Evolutionary conservation across 371 early-diverging fungal species (phyloP).

Genomic region (Circinella umbellata): DNA sequence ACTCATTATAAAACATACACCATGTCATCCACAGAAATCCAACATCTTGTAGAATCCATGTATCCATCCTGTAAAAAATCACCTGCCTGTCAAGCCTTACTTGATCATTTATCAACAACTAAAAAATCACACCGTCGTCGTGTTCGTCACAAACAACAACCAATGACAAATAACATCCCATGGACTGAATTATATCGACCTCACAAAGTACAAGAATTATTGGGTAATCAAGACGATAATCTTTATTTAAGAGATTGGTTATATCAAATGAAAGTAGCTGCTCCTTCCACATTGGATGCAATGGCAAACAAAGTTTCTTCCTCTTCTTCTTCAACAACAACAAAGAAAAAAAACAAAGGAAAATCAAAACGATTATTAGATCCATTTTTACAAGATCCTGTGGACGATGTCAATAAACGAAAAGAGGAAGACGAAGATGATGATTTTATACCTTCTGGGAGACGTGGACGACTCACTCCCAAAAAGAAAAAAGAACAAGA

Average conservation of each 20-base stretch:
- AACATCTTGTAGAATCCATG: conserved; percentile 8
- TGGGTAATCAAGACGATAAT: conserved; percentile 30
- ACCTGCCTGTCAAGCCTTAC: conserved; percentile 13
- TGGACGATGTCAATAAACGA: neutral
- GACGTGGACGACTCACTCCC: neutral
- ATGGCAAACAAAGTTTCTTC: neutral
- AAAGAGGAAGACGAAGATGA: conserved; percentile 19
- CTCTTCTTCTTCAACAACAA: too few relatives aligned
- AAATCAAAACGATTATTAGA: conserved; percentile 8
- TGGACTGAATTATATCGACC: conserved; percentile 51
- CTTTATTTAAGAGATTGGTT: conserved; percentile 44
- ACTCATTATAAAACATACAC: too few relatives aligned
- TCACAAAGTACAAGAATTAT: conserved; percentile 18
- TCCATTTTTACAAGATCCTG: neutral
- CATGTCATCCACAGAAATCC: neutral
- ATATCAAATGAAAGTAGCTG: conserved; percentile 41
- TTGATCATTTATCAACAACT: neutral
- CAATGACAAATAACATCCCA: neutral
- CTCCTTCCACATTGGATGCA: conserved; percentile 18
- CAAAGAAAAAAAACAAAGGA: neutral
- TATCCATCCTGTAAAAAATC: conserved; percentile 16
- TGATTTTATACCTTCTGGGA: conserved; percentile 25
- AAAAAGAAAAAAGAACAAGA: neutral
- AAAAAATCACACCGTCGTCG: neutral
- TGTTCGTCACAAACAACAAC: neutral